Base-by-base conservation (phyloP, 2,329 filamentous ascomycete genomes). In the Corinectria fuckeliana region DNA sequence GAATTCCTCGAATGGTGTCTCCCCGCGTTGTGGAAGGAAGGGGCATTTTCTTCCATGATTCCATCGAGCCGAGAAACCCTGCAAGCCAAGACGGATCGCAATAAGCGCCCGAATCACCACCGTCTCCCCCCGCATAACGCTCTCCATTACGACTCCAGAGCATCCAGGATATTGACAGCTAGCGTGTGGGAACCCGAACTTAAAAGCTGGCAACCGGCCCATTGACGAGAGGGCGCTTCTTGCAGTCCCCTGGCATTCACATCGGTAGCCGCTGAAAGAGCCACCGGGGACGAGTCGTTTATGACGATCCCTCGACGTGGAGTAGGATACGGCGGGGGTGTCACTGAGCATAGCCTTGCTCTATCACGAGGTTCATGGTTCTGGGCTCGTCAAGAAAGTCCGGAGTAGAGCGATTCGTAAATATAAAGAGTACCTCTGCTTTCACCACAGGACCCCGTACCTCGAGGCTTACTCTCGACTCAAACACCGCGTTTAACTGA, bases 41-140 rank as follows among this genome's bases (percentile, higher is more conserved):
- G n/a, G n/a, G n/a, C n/a, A 14, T 10, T 10, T 14, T 34, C 28
- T 13, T n/a, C 7, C 5, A 28, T 28, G 26, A 6, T 28, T 8
- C 38, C 21, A 51, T 51, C 44, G 32, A 45, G 13, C 55, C 55
- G 55, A 48, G 25, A 36, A 32, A 30, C 41, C 55, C 55, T 34
- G 28, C 44, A 41, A 21, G 55, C 55, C 48, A 51, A 51, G 48
- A 3, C 30, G 14, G 16, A 30, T 14, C 13, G 26, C n/a, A 9
- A 3, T 21, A 58, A 48, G 56, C 56, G 56, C 56, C 39, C 56
- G 56, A 58, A 58, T 58, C 56, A 53, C 36, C 28, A 30, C 14
- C 26, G 18, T 30, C 11, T 28, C 23, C 16, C 23, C 16, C 16
- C 21, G 21, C 28, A 21, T 13, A n/a, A 5, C 13, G 5, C 39